Percentiles rank a stretch among this genome's conserved stretches.
These are phyloP conservation scores for Verbena officinalis DNA, from an alignment of 257 asterid species.

Conservation along the genomic window DNA sequence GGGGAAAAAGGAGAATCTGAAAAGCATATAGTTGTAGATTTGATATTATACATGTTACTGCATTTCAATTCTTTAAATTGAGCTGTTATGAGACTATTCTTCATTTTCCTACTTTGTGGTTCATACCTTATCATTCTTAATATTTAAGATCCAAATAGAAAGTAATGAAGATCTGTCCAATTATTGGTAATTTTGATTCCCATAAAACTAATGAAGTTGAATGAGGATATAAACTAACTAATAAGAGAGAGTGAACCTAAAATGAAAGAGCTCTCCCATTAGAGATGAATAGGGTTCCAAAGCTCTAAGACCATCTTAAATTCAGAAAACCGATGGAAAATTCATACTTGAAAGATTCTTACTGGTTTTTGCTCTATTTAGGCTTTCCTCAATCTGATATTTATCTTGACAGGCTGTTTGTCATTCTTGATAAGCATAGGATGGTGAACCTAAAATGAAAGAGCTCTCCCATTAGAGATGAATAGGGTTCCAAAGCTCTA, in stretches of 20 bases:
- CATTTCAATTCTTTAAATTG: too few relatives aligned
- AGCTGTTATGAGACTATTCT: too few relatives aligned
- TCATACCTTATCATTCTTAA: too few relatives aligned
- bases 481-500: neutral
- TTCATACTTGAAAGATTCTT: neutral
- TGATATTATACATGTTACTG: too few relatives aligned
- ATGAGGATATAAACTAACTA: neutral
- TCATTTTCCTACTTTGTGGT: too few relatives aligned
- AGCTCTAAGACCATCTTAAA: neutral
- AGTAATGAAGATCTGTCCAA: neutral
- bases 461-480: too few relatives aligned
- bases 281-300: neutral
- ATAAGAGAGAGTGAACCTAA: neutral
- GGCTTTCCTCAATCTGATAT: slow-evolving; percentile 4
- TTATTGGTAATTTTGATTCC: neutral
- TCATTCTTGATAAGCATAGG: slow-evolving; percentile 14
- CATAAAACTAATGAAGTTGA: neutral
- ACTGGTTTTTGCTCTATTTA: neutral
- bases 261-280: neutral
- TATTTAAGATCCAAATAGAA: too few relatives aligned
- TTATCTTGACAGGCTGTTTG: slow-evolving; percentile 3
- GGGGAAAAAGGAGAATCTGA: too few relatives aligned
- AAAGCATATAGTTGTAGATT: too few relatives aligned
- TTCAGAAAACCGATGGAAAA: neutral
- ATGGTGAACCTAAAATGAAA: too few relatives aligned